Base-by-base conservation (phyloP, 2,329 filamentous ascomycete genomes). In the Diaporthe longicolla region DNA sequence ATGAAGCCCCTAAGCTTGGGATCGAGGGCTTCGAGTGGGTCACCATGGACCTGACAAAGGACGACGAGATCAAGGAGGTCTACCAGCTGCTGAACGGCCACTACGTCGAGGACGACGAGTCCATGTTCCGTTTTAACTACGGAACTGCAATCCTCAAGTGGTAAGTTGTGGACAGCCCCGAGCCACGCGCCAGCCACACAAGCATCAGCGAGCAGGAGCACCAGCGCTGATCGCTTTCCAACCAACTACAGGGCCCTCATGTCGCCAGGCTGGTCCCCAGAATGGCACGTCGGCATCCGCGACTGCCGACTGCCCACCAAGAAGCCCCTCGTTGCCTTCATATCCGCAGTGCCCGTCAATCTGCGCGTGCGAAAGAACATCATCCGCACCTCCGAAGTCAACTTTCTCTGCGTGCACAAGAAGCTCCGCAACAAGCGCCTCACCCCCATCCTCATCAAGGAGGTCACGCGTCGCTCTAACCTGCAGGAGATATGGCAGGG, bases 401-500 rank as follows among this genome's bases (percentile, higher is more conserved):
- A 99, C 87, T 99, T 98, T 85, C 92, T 99, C 77, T 97, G 95
- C 81, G 93, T 99, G 72, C 97, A 99, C 88, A 98, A 98, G 88
- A 98, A 98, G 85, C 91, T 99, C 43, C 94, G 97, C 68, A 92
- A 94, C 73, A 98, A 98, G 87, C 93, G 97, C 71, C 91, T 99
- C 57, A 92, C 97, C 0, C 97, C 97, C 0, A 93, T 98, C 2
- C 90, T 99, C 70, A 99, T 99, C 87, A 98, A 98, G 84, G 97
- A 99, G 83, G 95, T 99, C 79, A 99, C 97, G 7, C 93, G 97
- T 63, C 90, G 95, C 76, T 97, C 95, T 87, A 97, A 98, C 83
- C 85, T 95, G 63, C 88, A 93, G 77, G 94, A 93, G 73, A 93
- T 97, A 77, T 98, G 93, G 89, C 97, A 99, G 84, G 97, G 96